Base-by-base conservation (phyloP, 2,329 filamentous ascomycete genomes). In the Ustulina deusta region DNA sequence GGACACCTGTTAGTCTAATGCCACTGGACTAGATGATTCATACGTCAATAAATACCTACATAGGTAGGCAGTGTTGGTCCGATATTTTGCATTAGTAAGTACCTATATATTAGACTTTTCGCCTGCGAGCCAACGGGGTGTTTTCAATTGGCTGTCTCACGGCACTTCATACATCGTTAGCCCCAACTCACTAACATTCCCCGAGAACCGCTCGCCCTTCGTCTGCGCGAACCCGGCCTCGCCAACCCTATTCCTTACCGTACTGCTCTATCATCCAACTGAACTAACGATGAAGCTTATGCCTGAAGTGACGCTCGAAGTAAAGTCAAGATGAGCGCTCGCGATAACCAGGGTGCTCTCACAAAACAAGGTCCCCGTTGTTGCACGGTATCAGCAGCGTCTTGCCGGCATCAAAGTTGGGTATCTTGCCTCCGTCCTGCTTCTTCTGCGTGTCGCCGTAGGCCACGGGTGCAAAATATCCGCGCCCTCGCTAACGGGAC, bases 311-410 rank as follows among this genome's bases (percentile, higher is more conserved):
- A 42, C 56, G 20, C 56, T 60, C 17, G 40, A 17, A 5, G 44
- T 61, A 10, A 61, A 68, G 32, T 46, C 52, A n/a, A 68, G 61
- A 36, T 68, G 56, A 11, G 61, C 49, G 22, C 40, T 48, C 51
- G 42, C 36, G 36, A 61, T 52, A 17, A 44, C 54, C 4, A 63
- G 71, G 0, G 81, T 82, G 49, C 84, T 82, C 9, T 73, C 62
- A 64, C 85, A 87, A n/a, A 10, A 88, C 84, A 13, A 81, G 77
- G 72, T 87, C 85, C 0, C 82, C 84, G 9, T 56, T n/a, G 46
- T 83, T 81, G 69, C 85, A 87, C 51, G 82, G 83, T 36, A 83
- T 82, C 74, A 83, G 65, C 74, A 83, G 65, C 0, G 75, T 73
- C 61, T 76, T 61, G 51, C 57, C 57, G 54, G 63, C 63, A 22